Conservation (phyloP, 2,329 filamentous ascomycete species). For the Colletotrichum sp. region DNA sequence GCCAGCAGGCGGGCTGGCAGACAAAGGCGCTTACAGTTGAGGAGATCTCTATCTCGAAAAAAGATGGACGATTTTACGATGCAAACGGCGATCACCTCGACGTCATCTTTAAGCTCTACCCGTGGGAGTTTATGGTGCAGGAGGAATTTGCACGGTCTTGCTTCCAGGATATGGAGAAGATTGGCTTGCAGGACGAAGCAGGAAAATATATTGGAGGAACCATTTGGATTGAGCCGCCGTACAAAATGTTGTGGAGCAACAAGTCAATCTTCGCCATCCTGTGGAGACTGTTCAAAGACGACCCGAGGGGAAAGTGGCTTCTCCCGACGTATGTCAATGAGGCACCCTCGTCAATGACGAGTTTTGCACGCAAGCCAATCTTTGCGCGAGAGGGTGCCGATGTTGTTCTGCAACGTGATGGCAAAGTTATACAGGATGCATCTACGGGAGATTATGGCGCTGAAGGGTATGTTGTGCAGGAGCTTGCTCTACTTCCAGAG, state of each 20-base stretch:
- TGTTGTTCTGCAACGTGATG: background rate
- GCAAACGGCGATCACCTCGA: background rate
- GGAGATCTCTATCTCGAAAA: background rate
- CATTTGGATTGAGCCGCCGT: background rate
- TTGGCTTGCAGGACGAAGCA: background rate
- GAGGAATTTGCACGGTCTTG: background rate
- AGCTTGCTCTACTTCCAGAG: background rate
- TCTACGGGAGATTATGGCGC: background rate
- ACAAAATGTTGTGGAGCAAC: constrained; percentile 6
- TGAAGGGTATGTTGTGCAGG: background rate
- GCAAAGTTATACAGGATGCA: background rate
- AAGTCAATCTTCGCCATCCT: background rate
- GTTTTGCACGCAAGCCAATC: background rate
- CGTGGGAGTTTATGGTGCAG: background rate
- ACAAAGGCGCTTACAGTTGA: background rate
- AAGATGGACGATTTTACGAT: background rate
- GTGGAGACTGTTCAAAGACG: background rate
- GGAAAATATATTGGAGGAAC: background rate
- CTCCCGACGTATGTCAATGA: background rate
- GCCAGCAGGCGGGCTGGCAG: background rate
- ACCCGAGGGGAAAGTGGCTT: background rate
- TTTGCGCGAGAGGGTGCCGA: background rate
- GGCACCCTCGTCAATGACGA: background rate
- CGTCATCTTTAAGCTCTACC: background rate
- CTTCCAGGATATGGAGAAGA: background rate